Evolutionary conservation across 345 rosid species (phyloP).

Genomic region (Gossypium anomalum): DNA sequence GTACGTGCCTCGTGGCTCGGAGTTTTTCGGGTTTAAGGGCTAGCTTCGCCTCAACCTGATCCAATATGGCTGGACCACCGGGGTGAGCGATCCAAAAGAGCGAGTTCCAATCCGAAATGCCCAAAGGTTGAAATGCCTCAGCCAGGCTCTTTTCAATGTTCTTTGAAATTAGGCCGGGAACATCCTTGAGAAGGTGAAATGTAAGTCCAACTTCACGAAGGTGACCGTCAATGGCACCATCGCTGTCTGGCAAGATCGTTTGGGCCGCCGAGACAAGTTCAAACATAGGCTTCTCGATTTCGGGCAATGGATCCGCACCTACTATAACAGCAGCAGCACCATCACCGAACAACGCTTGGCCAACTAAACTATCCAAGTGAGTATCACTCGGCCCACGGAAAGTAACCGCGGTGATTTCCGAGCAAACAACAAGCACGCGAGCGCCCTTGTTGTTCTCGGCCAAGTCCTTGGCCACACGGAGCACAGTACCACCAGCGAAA

Average conservation of each 20-base stretch:
- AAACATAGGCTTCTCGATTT: conserved; percentile 37
- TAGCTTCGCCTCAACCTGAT: conserved; percentile 32
- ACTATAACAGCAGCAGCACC: conserved; percentile 37
- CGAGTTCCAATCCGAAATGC: conserved; percentile 47
- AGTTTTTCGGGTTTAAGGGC: conserved; percentile 34
- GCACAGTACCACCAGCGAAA: conserved; percentile 4
- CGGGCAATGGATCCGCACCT: conserved; percentile 32
- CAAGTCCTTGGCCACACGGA: conserved; percentile 17
- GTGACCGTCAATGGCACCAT: conserved; percentile 41
- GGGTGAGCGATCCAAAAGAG: conserved; percentile 45
- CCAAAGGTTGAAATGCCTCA: conserved; percentile 38
- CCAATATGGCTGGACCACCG: conserved; percentile 43
- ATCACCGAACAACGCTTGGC: conserved; percentile 31
- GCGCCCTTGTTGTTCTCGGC: conserved; percentile 50
- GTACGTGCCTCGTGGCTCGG: conserved; percentile 27
- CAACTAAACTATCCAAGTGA: conserved; percentile 36
- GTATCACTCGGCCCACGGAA: conserved; percentile 34
- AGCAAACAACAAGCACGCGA: conserved; percentile 40
- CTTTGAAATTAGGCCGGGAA: conserved; percentile 11
- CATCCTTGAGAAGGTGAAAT: conserved; percentile 15
- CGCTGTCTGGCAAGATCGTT: conserved; percentile 36
- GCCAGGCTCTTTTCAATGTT: conserved; percentile 12
- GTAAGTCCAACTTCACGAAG: conserved; percentile 16
- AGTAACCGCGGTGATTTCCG: conserved; percentile 35
- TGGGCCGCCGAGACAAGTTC: conserved; percentile 37